phyloP scores from a whole-genome alignment of 495 filamentous ascomycete species.

The Penicillium manginii region DNA sequence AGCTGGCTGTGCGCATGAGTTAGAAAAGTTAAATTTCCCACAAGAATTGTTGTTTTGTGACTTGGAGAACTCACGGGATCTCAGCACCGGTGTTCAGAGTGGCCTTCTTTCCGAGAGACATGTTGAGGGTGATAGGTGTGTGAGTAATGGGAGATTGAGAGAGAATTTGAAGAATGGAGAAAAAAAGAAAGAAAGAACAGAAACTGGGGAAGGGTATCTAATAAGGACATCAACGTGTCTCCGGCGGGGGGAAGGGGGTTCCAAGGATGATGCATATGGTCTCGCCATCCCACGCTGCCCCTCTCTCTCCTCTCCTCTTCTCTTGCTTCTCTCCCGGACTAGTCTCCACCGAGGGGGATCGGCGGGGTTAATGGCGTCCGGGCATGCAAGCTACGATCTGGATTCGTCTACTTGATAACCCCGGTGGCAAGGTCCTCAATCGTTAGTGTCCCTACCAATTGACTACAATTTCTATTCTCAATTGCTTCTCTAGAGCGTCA shows the following conservation, averaged over 20 bases:
- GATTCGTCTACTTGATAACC: background rate
- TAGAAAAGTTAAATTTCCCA: background rate
- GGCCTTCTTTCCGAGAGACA: conserved; percentile 54
- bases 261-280: conserved; percentile 3
- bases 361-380: background rate
- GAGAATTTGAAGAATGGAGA: conserved; percentile 2
- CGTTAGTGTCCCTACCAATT: background rate
- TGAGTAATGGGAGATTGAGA: conserved; percentile 6
- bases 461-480: background rate
- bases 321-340: conserved; percentile 18
- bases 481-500: background rate
- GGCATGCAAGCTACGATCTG: conserved; percentile 2
- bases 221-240: conserved; percentile 16
- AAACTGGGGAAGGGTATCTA: conserved; percentile 9
- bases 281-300: conserved; percentile 21
- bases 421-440: background rate
- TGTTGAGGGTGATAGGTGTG: conserved; percentile 23
- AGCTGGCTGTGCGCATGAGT: conserved; percentile 35
- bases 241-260: conserved; percentile 21
- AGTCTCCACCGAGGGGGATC: conserved; percentile 29
- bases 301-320: conserved; percentile 6
- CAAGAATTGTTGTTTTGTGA: background rate
- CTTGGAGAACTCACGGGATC: conserved; percentile 43
- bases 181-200: conserved; percentile 7
- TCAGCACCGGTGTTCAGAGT: conserved; percentile 46